These are phyloP conservation scores for Pistacia atlantica DNA, from an alignment of 345 rosid genomes.

Conservation along the genomic window DNA sequence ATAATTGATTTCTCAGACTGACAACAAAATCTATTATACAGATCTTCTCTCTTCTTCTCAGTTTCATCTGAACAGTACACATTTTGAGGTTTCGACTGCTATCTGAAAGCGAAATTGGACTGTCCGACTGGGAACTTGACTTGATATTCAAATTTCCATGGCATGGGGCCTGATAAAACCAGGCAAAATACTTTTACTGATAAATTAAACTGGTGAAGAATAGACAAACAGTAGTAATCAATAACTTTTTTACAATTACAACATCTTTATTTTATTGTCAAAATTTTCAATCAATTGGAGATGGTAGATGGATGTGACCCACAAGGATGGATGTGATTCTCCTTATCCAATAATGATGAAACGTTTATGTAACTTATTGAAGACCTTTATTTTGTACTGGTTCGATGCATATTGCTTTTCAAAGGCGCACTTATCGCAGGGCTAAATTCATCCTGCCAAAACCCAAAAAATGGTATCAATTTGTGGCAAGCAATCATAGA, in stretches of 20 bases:
- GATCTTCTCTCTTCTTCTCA: not conserved
- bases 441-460: conserved; percentile 1
- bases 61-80: not conserved
- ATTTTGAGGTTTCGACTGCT: conserved; percentile 12
- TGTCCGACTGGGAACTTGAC: not conserved
- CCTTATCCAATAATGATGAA: conserved; percentile 37
- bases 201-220: not conserved
- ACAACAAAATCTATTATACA: not conserved
- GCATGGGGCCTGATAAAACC: conserved; percentile 24
- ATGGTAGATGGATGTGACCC: conserved; percentile 1
- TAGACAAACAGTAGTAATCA: conserved; percentile 25
- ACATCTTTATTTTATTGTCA: no score
- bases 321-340: conserved; percentile 25
- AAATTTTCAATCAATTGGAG: no score
- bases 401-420: conserved; percentile 25
- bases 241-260: conserved; percentile 4
- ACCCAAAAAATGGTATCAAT: conserved; percentile 28
- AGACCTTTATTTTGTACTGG: conserved; percentile 26
- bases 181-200: conserved; percentile 15
- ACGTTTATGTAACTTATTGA: conserved; percentile 31
- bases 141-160: not conserved
- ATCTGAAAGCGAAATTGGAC: conserved; percentile 17
- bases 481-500: conserved; percentile 35
- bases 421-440: conserved; percentile 19
- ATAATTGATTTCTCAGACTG: not conserved